Evolutionary conservation across 495 filamentous ascomycete species (phyloP), one percentile per base, ranked within the genome.

Genomic region (Podospora pseudoanserina): DNA sequence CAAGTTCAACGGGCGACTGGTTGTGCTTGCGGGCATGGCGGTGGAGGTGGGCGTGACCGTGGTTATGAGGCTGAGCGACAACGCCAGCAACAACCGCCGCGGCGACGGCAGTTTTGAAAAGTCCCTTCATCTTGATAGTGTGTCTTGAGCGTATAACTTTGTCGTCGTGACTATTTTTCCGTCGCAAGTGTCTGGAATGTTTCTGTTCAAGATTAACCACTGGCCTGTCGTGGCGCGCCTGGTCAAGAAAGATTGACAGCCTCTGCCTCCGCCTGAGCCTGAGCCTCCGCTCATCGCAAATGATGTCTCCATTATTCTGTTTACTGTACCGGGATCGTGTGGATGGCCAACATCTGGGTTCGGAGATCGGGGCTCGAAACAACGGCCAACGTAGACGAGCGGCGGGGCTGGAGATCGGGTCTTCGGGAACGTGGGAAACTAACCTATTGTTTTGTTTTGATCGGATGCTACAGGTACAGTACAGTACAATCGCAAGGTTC

Each of bases 1-100:
- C 78, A 11, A 49, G 39, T 5, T 49, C 39, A 23, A 82, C 72
- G 1, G 60, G 72, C 26, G 78, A 73, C 20, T 75, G 64, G 34
- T 58, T 69, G 54, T 76, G 71, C 71, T 77, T 76, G 72, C 79
- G 79, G 71, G 69, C 75, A 49, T 76, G 77, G 64, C 70, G 74
- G 54, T 76, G 79, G 62, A 72, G 71, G 60, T 80, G 78, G 30
- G 73, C 74, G 65, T 81, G 79, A 61, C 65, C 74, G 64, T 85
- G 84, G 65, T 79, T 76, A 69, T 86, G 82, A 60, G 80, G 79
- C 66, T 85, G 80, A 15, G 84, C 84, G 44, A 75, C 71, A 11
- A 75, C 82, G 39, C 75, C 75, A 44, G 73, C 76, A 57, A 75
- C 77, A 30, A 84, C 64, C 32, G 83, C 78, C 4, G 82, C 84